Base-by-base conservation (phyloP, 441 rosid species). In the Theobroma grandiflorum region DNA sequence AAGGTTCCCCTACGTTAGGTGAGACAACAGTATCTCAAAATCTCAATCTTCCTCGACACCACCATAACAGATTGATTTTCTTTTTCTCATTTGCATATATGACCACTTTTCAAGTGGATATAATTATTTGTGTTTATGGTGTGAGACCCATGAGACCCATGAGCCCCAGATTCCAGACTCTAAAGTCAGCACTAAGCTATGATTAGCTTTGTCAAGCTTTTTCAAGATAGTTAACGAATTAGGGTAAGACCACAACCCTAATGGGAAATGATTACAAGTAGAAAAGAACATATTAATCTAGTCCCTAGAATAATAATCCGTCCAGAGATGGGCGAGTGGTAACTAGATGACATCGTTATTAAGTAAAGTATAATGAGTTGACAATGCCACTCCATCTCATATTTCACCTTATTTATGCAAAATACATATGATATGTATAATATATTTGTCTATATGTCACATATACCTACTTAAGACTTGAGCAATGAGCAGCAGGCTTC, bases 131-230 rank as follows among this genome's bases (percentile, higher is more conserved):
- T 61, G 52, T 49, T 73, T 66, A 9, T 52, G 57, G 57, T 26
- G 62, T 72, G 63, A 72, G 45, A 50, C 61, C 61, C 75, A 47
- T 71, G 6, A 50, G 12, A 67, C 72, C 43, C 72, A 43, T 67
- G 72, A 42, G 57, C 73, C 77, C 82, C 82, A 63, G 37, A 80
- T 72, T 72, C 84, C 78, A n/a, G 8, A 79, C 38, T 77, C 75
- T 47, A 15, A 83, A 89, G 89, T 91, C 91, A 85, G 82, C 87
- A 81, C 45, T 55, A 33, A 22, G 84, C 64, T 69, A 85, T 87
- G 40, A 87, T 91, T 87, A 84, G 68, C 81, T 50, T 52, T 75
- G 63, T 82, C 81, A 79, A 81, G 53, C 75, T 83, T 85, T 84
- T 88, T 78, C 86, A 82, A 77, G 31, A 4, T 76, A 33, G 81